Base-by-base conservation (phyloP, 306 rosid genomes). In the Medicago lupulina region DNA sequence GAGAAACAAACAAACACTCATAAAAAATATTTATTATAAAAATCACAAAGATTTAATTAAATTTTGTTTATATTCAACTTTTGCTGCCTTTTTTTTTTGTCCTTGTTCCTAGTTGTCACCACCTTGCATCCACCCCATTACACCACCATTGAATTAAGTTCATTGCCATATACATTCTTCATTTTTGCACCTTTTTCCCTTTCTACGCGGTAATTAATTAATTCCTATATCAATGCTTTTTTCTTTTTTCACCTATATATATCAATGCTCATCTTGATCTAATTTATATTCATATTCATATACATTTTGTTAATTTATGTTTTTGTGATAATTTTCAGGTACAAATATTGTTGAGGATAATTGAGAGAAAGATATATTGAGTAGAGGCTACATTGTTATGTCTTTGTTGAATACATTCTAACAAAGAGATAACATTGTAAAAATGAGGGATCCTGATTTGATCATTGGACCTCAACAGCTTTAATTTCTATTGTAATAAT, bases 41-140 rank as follows among this genome's bases (percentile, higher is more conserved):
- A 16, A 1, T 3, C 1, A 36, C 10, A 49, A 17, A 68, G 40
- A 54, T 65, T 76, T 62, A 8, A 58, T 16, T 9, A 34, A 25
- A 41, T 2, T 59, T 68, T 60, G 4, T 68, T 70, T 70, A 6
- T 85, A 90, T 81, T 82, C 66, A 74, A 74, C 69, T 76, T 81
- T 89, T 92, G 95, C 96, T 90, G 95, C 95, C 92, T 76, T 95
- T 89, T 86, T 81, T 71, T 25, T 34, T 34, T 87, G 85, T 85
- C 57, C 51, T 84, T 73, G 85, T 84, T 86, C 87, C 89, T 73
- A 89, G 16, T 83, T 73, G 73, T 83, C 70, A 73, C 73, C 65
- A 54, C 55, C 81, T 40, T 61, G 57, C 82, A 58, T 36, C 19
- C 63, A 79, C 34, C 53, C 69, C 49, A 34, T 34, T 34, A 55